Percentiles rank a stretch among this genome's conserved stretches.
Evolutionary conservation across 176 grass and related monocot genomes (phyloP).

Genomic region (Musa itinerans): DNA sequence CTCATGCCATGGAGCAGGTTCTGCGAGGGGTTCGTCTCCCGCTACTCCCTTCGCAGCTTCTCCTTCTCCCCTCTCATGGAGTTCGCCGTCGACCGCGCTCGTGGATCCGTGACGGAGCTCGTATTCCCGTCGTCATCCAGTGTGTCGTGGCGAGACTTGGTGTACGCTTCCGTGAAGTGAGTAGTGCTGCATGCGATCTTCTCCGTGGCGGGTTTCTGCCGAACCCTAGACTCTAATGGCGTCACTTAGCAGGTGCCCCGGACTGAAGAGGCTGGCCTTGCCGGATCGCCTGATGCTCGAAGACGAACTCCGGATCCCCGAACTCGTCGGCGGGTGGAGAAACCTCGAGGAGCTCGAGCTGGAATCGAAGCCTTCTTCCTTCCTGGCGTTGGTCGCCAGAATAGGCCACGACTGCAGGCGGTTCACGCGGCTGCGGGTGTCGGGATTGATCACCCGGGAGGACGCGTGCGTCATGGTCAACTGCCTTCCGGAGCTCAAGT

Average conservation of each 20-base stretch:
- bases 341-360: conserved; percentile 1
- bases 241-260: neutral
- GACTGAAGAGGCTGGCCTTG: neutral
- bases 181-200: neutral
- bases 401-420: neutral
- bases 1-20: conserved; percentile 63
- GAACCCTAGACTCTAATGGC: neutral
- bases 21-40: conserved; percentile 22
- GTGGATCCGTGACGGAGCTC: neutral
- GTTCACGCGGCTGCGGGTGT: neutral
- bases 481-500: neutral
- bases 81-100: neutral
- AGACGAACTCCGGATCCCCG: neutral
- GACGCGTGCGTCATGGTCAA: neutral
- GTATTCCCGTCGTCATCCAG: neutral
- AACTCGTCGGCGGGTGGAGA: neutral
- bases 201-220: neutral
- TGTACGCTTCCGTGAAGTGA: neutral
- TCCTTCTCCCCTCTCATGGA: conserved; percentile 1
- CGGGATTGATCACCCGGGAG: neutral
- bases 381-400: neutral
- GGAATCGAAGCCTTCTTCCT: conserved; percentile 4
- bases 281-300: conserved; percentile 9
- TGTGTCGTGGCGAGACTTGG: neutral
- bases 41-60: conserved; percentile 30